phyloP scores from a whole-genome alignment of 176 grass and related monocot genomes.

The Bothriochloa decipiens region DNA sequence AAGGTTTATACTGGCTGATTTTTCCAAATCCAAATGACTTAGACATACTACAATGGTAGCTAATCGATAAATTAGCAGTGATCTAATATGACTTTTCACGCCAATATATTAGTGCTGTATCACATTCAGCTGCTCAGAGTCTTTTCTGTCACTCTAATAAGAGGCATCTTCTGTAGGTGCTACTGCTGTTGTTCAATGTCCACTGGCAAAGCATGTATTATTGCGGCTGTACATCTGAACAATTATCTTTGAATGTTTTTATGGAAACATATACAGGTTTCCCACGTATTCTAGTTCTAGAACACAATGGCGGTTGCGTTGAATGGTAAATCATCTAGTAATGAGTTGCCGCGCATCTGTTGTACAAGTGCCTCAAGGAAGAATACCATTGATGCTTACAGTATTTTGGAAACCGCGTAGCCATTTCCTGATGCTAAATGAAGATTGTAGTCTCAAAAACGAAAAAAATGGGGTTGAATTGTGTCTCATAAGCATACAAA shows the following conservation, averaged over 20 bases:
- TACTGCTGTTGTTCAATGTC: neutral
- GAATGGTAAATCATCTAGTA: neutral
- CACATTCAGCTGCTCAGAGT: neutral
- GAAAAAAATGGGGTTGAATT: neutral
- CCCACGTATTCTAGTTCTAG: no score
- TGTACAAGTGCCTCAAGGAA: neutral
- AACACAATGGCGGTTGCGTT: neutral
- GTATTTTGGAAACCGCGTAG: neutral
- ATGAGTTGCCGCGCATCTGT: neutral
- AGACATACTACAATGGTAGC: neutral
- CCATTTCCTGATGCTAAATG: neutral
- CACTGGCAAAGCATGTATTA: neutral
- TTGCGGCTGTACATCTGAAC: neutral
- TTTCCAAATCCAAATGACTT: neutral
- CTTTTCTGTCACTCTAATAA: neutral
- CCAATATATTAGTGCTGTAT: neutral
- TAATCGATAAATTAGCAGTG: neutral
- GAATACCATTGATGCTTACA: neutral
- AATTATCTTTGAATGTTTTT: neutral
- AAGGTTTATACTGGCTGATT: neutral
- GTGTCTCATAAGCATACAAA: neutral
- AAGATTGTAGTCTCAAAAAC: neutral
- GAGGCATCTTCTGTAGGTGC: neutral
- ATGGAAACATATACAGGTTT: neutral
- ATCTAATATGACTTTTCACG: conserved; percentile 3